A percentile compares a stretch with the other conserved stretches of the same genome.
Conservation (phyloP, 208 protist genomes). For the Crithidia sp. region DNA sequence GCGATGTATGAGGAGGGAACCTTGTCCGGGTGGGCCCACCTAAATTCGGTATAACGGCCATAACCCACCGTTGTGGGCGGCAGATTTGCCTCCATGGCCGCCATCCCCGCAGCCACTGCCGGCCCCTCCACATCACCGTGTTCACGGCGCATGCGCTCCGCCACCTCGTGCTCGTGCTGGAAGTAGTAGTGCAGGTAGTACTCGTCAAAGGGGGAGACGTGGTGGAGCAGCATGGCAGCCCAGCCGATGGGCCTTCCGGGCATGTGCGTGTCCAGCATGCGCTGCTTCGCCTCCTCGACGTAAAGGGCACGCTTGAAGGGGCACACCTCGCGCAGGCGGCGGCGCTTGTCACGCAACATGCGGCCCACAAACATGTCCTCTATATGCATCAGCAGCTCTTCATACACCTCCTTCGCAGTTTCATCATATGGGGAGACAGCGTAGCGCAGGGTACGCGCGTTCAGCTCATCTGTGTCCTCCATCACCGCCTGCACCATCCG, state of each 20-base stretch:
- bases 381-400: neutral
- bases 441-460: neutral
- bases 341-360: slow-evolving; percentile 1
- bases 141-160: too few relatives aligned
- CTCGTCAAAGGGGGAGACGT: neutral
- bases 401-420: neutral
- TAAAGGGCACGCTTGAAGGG: neutral
- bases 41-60: neutral
- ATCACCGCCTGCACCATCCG: neutral
- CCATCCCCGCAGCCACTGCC: neutral
- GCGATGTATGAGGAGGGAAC: neutral
- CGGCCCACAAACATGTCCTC: slow-evolving; percentile 16
- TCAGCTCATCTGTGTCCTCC: neutral
- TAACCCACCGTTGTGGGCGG: neutral
- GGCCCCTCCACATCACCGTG: neutral
- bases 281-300: slow-evolving; percentile 5
- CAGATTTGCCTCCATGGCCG: neutral
- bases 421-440: neutral
- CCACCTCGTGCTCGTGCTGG: slow-evolving; percentile 12
- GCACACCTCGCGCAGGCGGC: neutral
- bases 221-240: slow-evolving; percentile 16
- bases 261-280: neutral
- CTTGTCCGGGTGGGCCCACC: neutral
- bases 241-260: neutral
- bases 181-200: slow-evolving; percentile 28